phyloP scores from a whole-genome alignment of 2,329 filamentous ascomycete species.

The Coccinonectria pachysandricola region DNA sequence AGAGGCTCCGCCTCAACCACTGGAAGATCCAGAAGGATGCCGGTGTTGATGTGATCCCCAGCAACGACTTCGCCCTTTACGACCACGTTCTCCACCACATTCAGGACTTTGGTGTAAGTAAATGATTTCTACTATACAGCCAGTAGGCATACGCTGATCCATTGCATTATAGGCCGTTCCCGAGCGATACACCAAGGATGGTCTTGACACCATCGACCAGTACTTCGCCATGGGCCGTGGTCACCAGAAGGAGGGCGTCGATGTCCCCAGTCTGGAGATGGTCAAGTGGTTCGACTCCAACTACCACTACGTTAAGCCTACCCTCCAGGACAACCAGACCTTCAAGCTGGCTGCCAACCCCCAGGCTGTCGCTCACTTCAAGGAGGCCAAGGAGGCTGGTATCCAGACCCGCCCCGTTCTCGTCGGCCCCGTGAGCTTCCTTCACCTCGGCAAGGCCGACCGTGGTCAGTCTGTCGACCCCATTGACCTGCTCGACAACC shows the following conservation, averaged over 20 bases:
- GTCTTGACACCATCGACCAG: slow-evolving; percentile 80
- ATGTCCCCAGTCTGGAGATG: slow-evolving; percentile 95
- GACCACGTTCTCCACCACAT: slow-evolving; percentile 97
- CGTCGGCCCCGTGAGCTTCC: slow-evolving; percentile 93
- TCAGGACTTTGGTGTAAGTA: slow-evolving; percentile 85
- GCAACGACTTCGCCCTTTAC: slow-evolving; percentile 99
- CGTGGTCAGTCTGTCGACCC: slow-evolving; percentile 87
- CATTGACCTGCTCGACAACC: slow-evolving; percentile 86
- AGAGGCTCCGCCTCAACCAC: slow-evolving; percentile 91
- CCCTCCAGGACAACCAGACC: slow-evolving; percentile 89
- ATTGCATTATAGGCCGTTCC: slow-evolving; percentile 58
- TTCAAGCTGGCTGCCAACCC: slow-evolving; percentile 82
- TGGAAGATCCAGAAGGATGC: slow-evolving; percentile 99
- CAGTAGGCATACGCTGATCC: too few species aligned
- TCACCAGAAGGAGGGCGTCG: slow-evolving; percentile 87
- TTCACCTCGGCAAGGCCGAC: slow-evolving; percentile 95
- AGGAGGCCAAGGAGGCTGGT: slow-evolving; percentile 95
- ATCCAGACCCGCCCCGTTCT: slow-evolving; percentile 88
- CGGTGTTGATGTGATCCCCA: slow-evolving; percentile 93
- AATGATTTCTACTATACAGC: slow-evolving; percentile 6
- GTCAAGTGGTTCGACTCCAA: slow-evolving; percentile 99
- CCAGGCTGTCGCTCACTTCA: slow-evolving; percentile 91
- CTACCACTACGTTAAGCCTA: slow-evolving; percentile 99
- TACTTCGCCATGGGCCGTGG: slow-evolving; percentile 99
- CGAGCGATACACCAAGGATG: slow-evolving; percentile 85